Evolutionary conservation across 495 filamentous ascomycete genomes (phyloP).

Genomic region (Hypoxylon fragiforme): DNA sequence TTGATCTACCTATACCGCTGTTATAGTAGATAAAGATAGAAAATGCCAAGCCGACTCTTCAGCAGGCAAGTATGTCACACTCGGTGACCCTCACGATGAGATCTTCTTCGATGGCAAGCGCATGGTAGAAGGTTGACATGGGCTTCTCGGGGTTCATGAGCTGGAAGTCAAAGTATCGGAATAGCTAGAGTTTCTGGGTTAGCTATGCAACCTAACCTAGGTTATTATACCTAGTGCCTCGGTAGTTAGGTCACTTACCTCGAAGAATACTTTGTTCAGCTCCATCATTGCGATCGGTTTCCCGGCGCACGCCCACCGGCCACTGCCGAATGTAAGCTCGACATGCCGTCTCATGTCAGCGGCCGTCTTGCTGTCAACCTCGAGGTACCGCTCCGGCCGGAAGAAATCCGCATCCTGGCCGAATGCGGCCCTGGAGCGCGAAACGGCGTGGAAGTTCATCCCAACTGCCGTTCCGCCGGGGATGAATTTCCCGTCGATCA

Average conservation of each 20-base stretch:
- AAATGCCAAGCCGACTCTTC: not conserved
- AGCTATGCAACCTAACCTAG: not conserved
- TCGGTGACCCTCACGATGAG: not conserved
- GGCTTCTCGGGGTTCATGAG: not conserved
- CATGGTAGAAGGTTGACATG: not conserved
- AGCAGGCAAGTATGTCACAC: not conserved
- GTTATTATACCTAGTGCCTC: not conserved
- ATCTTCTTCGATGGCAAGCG: not conserved
- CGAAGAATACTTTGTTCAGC: not conserved
- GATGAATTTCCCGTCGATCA: constrained; percentile 48
- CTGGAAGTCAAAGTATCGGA: not conserved
- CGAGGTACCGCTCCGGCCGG: not conserved
- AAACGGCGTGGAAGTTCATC: constrained; percentile 42
- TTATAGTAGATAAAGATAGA: not conserved
- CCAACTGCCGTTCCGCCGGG: constrained; percentile 54
- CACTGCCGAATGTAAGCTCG: not conserved
- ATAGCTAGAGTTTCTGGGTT: not conserved
- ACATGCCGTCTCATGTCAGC: not conserved
- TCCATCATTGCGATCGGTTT: not conserved
- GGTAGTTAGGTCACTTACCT: not conserved
- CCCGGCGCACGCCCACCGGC: not conserved
- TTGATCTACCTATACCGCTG: not conserved
- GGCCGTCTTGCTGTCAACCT: not conserved
- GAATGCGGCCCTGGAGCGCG: constrained; percentile 19
- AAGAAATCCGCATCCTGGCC: not conserved